These are phyloP conservation scores for Phyllosticta capitalensis DNA, from an alignment of 2,329 filamentous ascomycete genomes.

Conservation along the genomic window DNA sequence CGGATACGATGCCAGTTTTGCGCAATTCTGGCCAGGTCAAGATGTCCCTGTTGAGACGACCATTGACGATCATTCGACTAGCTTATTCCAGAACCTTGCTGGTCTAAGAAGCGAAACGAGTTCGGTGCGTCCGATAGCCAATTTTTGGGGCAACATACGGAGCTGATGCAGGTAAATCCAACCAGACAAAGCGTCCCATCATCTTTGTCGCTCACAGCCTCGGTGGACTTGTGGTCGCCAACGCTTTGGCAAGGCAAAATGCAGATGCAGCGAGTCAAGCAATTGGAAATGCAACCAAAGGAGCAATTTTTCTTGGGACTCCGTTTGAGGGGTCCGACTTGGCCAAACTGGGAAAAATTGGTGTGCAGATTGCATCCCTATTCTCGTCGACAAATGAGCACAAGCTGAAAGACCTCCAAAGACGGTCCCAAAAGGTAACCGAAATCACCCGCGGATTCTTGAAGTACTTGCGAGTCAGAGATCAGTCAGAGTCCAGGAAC, in stretches of 20 bases:
- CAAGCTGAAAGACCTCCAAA: neutral
- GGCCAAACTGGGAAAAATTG: constrained; percentile 1
- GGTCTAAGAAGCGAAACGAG: neutral
- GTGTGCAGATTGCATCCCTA: neutral
- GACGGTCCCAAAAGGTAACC: neutral
- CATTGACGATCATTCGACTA: constrained; percentile 13
- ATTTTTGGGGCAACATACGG: neutral
- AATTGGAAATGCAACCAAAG: constrained; percentile 9
- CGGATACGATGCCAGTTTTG: constrained; percentile 13
- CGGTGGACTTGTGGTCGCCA: constrained; percentile 13
- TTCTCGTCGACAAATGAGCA: neutral
- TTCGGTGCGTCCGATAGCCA: neutral
- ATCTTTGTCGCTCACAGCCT: constrained; percentile 14
- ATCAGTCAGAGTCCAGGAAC: neutral
- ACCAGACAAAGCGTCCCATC: constrained; percentile 10
- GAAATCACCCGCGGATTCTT: neutral
- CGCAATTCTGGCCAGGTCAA: constrained; percentile 8
- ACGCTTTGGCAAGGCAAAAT: constrained; percentile 11
- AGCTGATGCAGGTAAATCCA: neutral
- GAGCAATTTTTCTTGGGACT: constrained; percentile 13
- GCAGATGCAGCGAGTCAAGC: constrained; percentile 2
- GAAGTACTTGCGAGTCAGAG: neutral
- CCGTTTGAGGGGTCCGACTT: constrained; percentile 14
- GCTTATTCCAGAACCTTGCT: constrained; percentile 10
- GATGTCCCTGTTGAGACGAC: constrained; percentile 9